Evolutionary conservation across 1,284 basidiomycete species (phyloP).

Genomic region (Malassezia arunalokei): DNA sequence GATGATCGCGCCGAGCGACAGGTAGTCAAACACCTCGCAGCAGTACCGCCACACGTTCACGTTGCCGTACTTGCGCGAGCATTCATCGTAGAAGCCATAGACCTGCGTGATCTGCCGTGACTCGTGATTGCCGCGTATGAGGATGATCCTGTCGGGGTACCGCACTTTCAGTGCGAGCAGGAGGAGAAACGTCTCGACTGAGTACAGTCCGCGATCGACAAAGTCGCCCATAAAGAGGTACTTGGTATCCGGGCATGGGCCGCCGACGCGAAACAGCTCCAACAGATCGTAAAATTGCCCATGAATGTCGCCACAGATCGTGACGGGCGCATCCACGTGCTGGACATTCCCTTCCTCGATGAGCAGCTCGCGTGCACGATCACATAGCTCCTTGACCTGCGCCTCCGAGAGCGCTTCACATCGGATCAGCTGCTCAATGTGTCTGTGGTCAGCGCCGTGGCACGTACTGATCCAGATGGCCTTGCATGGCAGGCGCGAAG

Average conservation of each 20-base stretch:
- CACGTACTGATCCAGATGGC: constrained; percentile 23
- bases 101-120: constrained; percentile 90
- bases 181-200: constrained; percentile 89
- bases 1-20: constrained; percentile 83
- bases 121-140: constrained; percentile 96
- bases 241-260: constrained; percentile 85
- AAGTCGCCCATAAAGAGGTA: constrained; percentile 81
- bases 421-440: constrained; percentile 37
- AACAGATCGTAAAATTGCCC: constrained; percentile 96
- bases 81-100: constrained; percentile 98
- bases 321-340: constrained; percentile 87
- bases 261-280: constrained; percentile 91
- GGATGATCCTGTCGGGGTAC: constrained; percentile 90
- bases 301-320: constrained; percentile 97
- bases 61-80: constrained; percentile 86
- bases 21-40: constrained; percentile 95
- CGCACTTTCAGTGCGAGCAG: constrained; percentile 90
- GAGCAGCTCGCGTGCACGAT: constrained; percentile 81
- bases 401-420: constrained; percentile 38
- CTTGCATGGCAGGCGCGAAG: background rate
- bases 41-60: constrained; percentile 96
- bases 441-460: constrained; percentile 9
- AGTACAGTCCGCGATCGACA: constrained; percentile 73
- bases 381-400: constrained; percentile 55
- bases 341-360: constrained; percentile 97